phyloP scores from a whole-genome alignment of 75 land plant genomes.

The Selaginella moellendorffii region DNA sequence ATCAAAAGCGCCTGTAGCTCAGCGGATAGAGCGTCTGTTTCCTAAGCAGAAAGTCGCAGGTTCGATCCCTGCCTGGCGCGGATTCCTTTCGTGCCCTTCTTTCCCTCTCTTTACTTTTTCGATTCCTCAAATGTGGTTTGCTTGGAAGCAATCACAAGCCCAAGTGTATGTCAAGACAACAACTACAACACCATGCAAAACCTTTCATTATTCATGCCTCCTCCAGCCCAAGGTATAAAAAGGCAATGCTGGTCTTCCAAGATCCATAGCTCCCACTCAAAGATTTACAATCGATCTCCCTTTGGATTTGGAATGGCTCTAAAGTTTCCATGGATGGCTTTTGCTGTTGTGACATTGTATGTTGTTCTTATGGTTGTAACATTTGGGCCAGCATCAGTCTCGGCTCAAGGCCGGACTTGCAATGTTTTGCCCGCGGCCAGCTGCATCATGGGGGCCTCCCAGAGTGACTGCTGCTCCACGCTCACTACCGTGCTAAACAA shows the following conservation, averaged over 20 bases:
- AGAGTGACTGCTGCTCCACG: neutral
- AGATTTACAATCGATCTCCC: neutral
- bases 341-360: neutral
- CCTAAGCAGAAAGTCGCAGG: no score
- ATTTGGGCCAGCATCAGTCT: neutral
- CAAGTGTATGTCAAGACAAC: no score
- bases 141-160: no score
- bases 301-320: neutral
- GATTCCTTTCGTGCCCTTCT: no score
- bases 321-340: neutral
- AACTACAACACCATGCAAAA: no score
- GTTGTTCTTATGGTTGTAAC: neutral
- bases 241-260: neutral
- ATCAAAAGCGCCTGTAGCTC: no score
- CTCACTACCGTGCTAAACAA: neutral
- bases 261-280: neutral
- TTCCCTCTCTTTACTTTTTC: no score
- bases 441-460: neutral
- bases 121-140: no score
- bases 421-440: neutral
- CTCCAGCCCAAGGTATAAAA: no score
- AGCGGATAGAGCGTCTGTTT: no score
- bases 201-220: no score
- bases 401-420: neutral
- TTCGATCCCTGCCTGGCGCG: no score